phyloP scores from a whole-genome alignment of 1,284 basidiomycete species.

The Irpex sp. region DNA sequence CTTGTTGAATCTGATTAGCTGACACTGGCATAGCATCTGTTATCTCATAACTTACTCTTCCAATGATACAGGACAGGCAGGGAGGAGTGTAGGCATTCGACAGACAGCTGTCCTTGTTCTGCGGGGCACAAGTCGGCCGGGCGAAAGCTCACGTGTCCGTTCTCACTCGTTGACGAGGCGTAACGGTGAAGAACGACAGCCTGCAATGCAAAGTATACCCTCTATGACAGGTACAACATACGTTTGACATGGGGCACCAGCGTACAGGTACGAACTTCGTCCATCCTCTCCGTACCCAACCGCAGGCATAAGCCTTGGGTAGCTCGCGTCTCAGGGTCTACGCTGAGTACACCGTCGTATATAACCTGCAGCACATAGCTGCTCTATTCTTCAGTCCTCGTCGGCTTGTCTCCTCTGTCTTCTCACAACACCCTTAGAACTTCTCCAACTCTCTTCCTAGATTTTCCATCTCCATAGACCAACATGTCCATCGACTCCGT shows the following conservation, averaged over 20 bases:
- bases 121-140: neutral
- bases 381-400: neutral
- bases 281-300: neutral
- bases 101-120: neutral
- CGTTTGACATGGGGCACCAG: neutral
- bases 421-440: neutral
- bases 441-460: neutral
- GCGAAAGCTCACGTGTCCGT: neutral
- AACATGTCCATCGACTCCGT: conserved; percentile 11
- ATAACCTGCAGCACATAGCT: neutral
- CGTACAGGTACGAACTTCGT: neutral
- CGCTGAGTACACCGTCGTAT: neutral
- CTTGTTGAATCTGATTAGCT: neutral
- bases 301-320: neutral
- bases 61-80: neutral
- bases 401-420: neutral
- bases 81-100: neutral
- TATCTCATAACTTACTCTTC: neutral
- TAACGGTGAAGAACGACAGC: neutral
- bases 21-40: neutral
- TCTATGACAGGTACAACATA: neutral
- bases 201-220: neutral
- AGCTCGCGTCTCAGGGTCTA: neutral
- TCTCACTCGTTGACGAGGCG: neutral
- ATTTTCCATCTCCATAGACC: neutral